Conservation (phyloP, 345 rosid genomes). For the Lepidium africanum region DNA sequence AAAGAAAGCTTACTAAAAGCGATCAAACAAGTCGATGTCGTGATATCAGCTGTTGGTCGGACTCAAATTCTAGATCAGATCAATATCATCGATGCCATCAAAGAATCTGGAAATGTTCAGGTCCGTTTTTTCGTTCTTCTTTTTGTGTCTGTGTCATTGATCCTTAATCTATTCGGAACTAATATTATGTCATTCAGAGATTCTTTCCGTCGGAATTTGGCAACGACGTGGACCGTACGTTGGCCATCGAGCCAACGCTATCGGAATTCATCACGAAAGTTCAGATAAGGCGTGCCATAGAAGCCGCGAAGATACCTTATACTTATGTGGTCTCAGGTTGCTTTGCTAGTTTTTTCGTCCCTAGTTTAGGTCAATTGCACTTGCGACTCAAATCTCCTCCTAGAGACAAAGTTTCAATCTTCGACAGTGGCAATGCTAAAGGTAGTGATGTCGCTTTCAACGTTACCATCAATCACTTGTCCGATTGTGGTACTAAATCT, state of each 20-base stretch:
- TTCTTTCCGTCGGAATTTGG: constrained; percentile 71
- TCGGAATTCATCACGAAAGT: constrained; percentile 39
- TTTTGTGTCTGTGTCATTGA: not conserved
- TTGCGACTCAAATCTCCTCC: constrained; percentile 45
- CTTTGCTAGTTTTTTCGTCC: constrained; percentile 41
- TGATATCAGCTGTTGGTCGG: constrained; percentile 57
- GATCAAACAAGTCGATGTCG: constrained; percentile 66
- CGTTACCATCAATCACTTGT: not conserved
- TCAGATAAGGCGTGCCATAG: constrained; percentile 44
- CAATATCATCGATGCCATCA: constrained; percentile 70
- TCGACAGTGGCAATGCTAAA: constrained; percentile 47
- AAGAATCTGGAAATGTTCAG: constrained; percentile 81
- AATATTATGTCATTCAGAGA: constrained; percentile 32
- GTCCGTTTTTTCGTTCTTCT: constrained; percentile 21
- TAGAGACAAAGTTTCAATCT: constrained; percentile 43
- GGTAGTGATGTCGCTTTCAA: constrained; percentile 20
- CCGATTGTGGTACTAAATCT: not conserved
- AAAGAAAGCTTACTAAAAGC: constrained; percentile 66
- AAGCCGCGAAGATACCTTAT: constrained; percentile 51
- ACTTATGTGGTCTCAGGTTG: constrained; percentile 48
- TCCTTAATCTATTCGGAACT: not conserved
- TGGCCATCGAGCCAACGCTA: constrained; percentile 45
- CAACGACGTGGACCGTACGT: constrained; percentile 44
- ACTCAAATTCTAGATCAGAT: constrained; percentile 49
- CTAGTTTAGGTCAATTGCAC: constrained; percentile 31